Evolutionary conservation across 2,329 filamentous ascomycete species (phyloP).

Genomic region (Aspergillus thermomutatus): DNA sequence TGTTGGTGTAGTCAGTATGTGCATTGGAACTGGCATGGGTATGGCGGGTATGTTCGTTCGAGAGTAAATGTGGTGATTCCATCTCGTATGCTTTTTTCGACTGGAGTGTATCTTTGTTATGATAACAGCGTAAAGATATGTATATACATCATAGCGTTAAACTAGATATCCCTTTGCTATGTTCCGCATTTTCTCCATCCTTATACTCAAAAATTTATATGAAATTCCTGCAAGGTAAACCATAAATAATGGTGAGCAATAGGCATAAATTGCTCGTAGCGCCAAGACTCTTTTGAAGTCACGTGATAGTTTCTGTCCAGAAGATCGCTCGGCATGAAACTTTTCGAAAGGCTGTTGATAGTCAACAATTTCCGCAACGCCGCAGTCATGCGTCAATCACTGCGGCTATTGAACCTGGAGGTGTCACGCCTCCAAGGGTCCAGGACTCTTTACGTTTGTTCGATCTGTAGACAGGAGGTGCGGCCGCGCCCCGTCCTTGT

Average conservation of each 20-base stretch:
- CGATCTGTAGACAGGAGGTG: constrained; percentile 37
- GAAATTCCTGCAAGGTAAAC: background rate
- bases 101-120: constrained; percentile 6
- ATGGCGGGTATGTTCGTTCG: constrained; percentile 67
- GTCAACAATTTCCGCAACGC: constrained; percentile 7
- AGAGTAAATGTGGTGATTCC: constrained; percentile 45
- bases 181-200: constrained; percentile 1
- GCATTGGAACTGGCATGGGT: constrained; percentile 77
- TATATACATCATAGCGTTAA: constrained; percentile 10
- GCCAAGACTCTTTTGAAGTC: constrained; percentile 7
- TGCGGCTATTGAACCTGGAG: constrained; percentile 38
- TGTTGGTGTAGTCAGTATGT: constrained; percentile 88
- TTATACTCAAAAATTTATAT: constrained; percentile 10
- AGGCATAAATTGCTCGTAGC: background rate
- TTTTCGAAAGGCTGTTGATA: constrained; percentile 13
- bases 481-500: constrained; percentile 29
- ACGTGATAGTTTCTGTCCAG: constrained; percentile 21
- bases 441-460: constrained; percentile 37
- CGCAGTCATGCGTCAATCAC: constrained; percentile 36
- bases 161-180: background rate
- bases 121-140: constrained; percentile 18
- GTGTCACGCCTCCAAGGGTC: constrained; percentile 25
- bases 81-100: constrained; percentile 5
- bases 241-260: background rate
- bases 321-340: constrained; percentile 11